These are phyloP conservation scores for Moesziomyces antarcticus DNA, from an alignment of 1,284 basidiomycete species.

Conservation along the genomic window DNA sequence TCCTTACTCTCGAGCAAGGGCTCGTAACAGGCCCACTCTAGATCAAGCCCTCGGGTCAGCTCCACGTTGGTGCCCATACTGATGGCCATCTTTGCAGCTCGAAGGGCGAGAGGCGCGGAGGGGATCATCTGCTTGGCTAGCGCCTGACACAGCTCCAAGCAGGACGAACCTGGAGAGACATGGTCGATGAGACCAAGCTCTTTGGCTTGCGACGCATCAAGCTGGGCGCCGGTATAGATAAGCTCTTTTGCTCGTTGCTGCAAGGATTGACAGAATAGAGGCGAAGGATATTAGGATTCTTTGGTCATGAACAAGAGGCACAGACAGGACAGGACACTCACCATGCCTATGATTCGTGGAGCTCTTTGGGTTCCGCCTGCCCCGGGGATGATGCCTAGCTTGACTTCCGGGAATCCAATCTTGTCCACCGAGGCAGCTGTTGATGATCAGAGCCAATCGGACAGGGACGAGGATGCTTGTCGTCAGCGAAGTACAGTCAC, in stretches of 20 bases:
- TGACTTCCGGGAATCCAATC: conserved; percentile 35
- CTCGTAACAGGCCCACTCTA: conserved; percentile 24
- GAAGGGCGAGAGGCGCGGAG: conserved; percentile 83
- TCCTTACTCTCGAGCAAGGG: conserved; percentile 20
- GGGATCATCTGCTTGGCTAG: conserved; percentile 18
- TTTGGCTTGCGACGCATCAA: conserved; percentile 18
- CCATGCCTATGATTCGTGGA: conserved; percentile 24
- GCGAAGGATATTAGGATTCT: background rate
- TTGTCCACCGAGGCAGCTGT: conserved; percentile 22
- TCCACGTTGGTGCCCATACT: conserved; percentile 22
- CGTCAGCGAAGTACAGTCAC: background rate
- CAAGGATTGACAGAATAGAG: background rate
- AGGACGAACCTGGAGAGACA: conserved; percentile 11
- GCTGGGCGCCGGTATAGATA: conserved; percentile 21
- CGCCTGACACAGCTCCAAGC: conserved; percentile 12
- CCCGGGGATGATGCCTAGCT: conserved; percentile 80
- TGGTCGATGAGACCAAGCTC: conserved; percentile 20
- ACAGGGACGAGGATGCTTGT: conserved; percentile 1
- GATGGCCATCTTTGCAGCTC: conserved; percentile 87
- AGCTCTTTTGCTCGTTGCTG: conserved; percentile 28
- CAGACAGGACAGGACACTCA: background rate
- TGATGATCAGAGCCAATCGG: background rate
- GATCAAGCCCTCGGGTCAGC: conserved; percentile 19
- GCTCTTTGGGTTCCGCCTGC: conserved; percentile 40
- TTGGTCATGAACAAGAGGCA: background rate